A percentile compares a stretch with the other conserved stretches of the same genome.
phyloP scores from a whole-genome alignment of 768 basidiomycete species.

The Tricholomella constricta region DNA sequence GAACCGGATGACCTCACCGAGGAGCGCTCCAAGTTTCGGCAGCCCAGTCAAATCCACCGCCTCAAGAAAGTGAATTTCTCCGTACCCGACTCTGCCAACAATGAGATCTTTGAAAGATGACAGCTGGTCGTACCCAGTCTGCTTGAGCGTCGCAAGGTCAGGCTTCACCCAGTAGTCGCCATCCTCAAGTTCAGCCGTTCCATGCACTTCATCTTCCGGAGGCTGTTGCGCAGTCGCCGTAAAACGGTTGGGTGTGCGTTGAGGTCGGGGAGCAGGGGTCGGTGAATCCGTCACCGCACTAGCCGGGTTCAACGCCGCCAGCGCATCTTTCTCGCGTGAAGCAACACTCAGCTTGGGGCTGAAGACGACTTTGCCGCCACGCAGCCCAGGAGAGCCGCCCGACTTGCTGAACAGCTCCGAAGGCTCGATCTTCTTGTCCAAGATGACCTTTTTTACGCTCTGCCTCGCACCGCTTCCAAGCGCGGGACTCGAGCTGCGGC shows the following conservation, averaged over 20 bases:
- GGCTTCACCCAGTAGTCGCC: conserved; percentile 95
- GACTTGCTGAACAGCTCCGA: conserved; percentile 64
- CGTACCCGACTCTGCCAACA: conserved; percentile 91
- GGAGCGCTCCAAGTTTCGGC: conserved; percentile 73
- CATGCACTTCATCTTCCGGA: conserved; percentile 21
- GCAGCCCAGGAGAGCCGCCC: conserved; percentile 43
- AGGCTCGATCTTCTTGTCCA: conserved; percentile 83
- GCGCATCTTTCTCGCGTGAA: conserved; percentile 70
- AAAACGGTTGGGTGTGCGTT: conserved; percentile 43
- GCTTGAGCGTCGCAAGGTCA: conserved; percentile 68
- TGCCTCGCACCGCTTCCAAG: conserved; percentile 70
- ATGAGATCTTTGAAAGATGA: conserved; percentile 73
- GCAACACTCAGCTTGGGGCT: conserved; percentile 76
- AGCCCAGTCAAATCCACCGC: conserved; percentile 87
- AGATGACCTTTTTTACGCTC: conserved; percentile 90
- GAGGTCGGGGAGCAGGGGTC: conserved; percentile 36
- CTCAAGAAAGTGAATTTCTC: conserved; percentile 81
- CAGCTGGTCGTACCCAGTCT: conserved; percentile 71
- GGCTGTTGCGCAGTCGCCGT: conserved; percentile 34
- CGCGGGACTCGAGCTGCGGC: conserved; percentile 59
- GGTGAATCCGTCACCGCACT: conserved; percentile 34
- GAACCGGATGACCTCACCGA: conserved; percentile 87
- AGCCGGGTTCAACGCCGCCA: conserved; percentile 34
- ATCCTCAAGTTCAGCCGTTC: conserved; percentile 55
- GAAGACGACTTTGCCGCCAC: conserved; percentile 64